Conservation (phyloP, 768 basidiomycete species). For the Lactarius indigo region DNA sequence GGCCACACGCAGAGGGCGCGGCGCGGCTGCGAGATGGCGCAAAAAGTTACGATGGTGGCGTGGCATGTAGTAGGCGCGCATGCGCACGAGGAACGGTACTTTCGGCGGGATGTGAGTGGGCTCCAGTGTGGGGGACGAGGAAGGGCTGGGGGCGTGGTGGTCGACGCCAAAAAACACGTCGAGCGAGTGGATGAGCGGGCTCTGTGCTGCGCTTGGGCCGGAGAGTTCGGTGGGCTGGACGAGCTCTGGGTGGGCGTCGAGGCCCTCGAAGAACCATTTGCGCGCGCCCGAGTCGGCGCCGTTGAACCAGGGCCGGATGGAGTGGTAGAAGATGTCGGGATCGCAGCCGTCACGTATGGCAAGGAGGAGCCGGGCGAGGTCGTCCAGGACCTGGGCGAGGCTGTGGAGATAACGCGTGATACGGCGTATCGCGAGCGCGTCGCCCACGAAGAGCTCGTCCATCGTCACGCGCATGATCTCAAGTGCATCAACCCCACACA, state of each 20-base stretch:
- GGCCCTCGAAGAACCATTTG: slow-evolving; percentile 46
- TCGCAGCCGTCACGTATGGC: slow-evolving; percentile 66
- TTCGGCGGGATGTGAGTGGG: slow-evolving; percentile 1
- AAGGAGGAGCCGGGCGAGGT: slow-evolving; percentile 57
- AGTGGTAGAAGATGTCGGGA: slow-evolving; percentile 58
- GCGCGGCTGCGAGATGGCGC: slow-evolving; percentile 44
- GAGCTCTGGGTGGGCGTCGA: slow-evolving; percentile 34
- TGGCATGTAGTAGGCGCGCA: slow-evolving; percentile 64
- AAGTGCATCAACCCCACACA: slow-evolving; percentile 81
- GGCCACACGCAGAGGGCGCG: slow-evolving; percentile 46
- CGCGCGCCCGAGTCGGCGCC: slow-evolving; percentile 45
- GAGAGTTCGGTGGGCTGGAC: slow-evolving; percentile 40
- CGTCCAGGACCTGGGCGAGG: slow-evolving; percentile 63
- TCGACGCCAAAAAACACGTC: slow-evolving; percentile 54
- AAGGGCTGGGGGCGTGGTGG: slow-evolving; percentile 37
- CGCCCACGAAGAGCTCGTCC: slow-evolving; percentile 82
- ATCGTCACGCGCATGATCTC: slow-evolving; percentile 79
- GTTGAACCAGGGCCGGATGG: slow-evolving; percentile 61
- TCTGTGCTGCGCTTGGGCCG: slow-evolving; percentile 61
- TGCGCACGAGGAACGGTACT: slow-evolving; percentile 46
- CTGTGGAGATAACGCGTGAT: slow-evolving; percentile 57
- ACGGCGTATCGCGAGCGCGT: slow-evolving; percentile 44
- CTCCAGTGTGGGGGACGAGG: slow-evolving; percentile 12
- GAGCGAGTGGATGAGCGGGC: slow-evolving; percentile 53
- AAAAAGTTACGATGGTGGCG: slow-evolving; percentile 57